phyloP scores from a whole-genome alignment of 257 asterid species.

The Nicotiana tomentosiformis region DNA sequence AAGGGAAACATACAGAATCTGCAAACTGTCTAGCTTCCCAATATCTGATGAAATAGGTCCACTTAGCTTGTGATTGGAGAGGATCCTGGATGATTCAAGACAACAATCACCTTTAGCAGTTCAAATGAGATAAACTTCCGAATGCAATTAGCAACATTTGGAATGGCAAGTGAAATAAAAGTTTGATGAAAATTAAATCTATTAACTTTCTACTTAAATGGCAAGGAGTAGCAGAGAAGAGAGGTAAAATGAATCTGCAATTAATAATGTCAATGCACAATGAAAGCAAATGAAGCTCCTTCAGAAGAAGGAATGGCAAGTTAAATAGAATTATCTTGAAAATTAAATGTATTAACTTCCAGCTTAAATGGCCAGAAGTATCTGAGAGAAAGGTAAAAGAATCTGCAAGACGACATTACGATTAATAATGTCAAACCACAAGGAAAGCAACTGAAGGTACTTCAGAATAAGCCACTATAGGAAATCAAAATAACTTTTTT shows the following conservation, averaged over 20 bases:
- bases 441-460: not conserved
- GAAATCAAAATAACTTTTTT: not conserved
- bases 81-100: conserved; percentile 58
- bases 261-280: not conserved
- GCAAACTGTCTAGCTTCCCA: conserved; percentile 74
- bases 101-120: not conserved
- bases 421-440: not conserved
- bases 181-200: not conserved
- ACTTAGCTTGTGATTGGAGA: conserved; percentile 77
- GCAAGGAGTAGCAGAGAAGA: not conserved
- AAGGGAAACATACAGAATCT: conserved; percentile 59
- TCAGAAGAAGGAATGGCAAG: not conserved
- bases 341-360: not conserved
- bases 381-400: not conserved
- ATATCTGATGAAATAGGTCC: conserved; percentile 78
- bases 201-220: not conserved
- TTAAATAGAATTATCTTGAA: not conserved
- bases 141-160: not conserved
- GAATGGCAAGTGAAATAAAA: not conserved
- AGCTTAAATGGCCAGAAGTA: not conserved
- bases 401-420: not conserved
- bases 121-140: not conserved
- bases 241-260: not conserved
- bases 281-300: not conserved
- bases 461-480: not conserved